Evolutionary conservation across 805 yeast species (phyloP).

Genomic region (Schizosaccharomyces octosporus): DNA sequence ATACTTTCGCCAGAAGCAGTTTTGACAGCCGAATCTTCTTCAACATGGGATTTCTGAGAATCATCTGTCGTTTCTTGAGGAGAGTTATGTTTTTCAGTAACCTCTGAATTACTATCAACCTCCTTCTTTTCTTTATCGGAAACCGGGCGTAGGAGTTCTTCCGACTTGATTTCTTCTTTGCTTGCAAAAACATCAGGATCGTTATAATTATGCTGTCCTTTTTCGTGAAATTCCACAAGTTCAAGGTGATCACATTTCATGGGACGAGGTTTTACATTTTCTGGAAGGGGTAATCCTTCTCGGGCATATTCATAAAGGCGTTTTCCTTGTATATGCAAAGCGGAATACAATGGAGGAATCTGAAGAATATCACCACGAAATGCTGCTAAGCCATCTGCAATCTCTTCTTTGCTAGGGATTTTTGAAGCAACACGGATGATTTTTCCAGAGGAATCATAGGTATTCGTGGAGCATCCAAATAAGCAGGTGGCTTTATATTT

Average conservation of each 20-base stretch:
- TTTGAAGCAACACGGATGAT: slow-evolving; percentile 36
- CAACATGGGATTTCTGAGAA: background rate
- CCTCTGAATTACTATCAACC: background rate
- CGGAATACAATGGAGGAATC: slow-evolving; percentile 81
- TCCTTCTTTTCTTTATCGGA: slow-evolving; percentile 2
- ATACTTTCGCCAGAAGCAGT: background rate
- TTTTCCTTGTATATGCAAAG: slow-evolving; percentile 81
- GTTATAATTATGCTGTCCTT: slow-evolving; percentile 27
- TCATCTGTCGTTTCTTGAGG: background rate
- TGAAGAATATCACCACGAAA: slow-evolving; percentile 67
- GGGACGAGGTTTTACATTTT: slow-evolving; percentile 51
- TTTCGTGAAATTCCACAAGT: slow-evolving; percentile 26
- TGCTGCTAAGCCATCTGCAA: slow-evolving; percentile 28
- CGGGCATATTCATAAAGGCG: slow-evolving; percentile 88
- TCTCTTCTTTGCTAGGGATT: slow-evolving; percentile 24
- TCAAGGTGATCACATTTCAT: slow-evolving; percentile 34
- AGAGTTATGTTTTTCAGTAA: background rate
- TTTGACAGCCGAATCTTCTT: background rate
- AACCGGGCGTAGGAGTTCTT: slow-evolving; percentile 4
- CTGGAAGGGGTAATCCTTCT: slow-evolving; percentile 61
- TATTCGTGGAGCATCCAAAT: slow-evolving; percentile 73
- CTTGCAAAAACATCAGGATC: slow-evolving; percentile 15
- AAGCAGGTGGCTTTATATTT: slow-evolving; percentile 58
- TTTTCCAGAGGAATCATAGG: slow-evolving; percentile 83
- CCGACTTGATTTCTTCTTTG: slow-evolving; percentile 15